A percentile compares a stretch with the other conserved stretches of the same genome.
phyloP scores from a whole-genome alignment of 345 rosid species.

The Hevea brasiliensis region DNA sequence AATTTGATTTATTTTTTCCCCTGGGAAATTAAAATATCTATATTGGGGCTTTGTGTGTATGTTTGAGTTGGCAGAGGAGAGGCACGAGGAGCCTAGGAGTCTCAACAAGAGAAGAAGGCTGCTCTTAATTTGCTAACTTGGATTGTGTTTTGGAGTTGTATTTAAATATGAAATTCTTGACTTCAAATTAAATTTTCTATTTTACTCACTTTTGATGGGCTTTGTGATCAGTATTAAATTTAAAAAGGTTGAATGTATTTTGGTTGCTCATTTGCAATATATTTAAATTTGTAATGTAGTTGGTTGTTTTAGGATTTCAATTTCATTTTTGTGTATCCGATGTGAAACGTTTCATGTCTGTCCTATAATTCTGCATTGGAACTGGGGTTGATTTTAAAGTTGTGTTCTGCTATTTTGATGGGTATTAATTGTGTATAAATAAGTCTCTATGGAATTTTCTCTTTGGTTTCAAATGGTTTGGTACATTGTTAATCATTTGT shows the following conservation, averaged over 20 bases:
- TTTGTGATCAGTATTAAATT: neutral
- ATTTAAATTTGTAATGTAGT: neutral
- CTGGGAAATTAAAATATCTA: neutral
- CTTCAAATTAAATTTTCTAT: neutral
- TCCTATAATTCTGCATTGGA: neutral
- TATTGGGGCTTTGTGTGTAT: neutral
- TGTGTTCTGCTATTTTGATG: neutral
- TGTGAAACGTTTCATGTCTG: neutral
- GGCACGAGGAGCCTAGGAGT: neutral
- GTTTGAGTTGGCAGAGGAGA: neutral
- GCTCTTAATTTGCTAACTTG: conserved; percentile 3
- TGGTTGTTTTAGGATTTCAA: neutral
- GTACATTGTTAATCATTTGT: neutral
- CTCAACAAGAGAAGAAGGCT: neutral
- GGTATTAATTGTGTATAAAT: neutral
- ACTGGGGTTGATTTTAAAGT: neutral
- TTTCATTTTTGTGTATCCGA: neutral
- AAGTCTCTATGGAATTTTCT: neutral
- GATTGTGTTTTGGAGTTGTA: neutral
- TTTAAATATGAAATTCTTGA: neutral
- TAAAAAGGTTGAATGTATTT: neutral
- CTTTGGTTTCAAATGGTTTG: neutral
- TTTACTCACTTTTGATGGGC: neutral
- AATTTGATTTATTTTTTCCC: neutral
- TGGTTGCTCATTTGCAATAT: neutral